Evolutionary conservation across 2,329 filamentous ascomycete genomes (phyloP).

Genomic region (Diaporthe ampelina): DNA sequence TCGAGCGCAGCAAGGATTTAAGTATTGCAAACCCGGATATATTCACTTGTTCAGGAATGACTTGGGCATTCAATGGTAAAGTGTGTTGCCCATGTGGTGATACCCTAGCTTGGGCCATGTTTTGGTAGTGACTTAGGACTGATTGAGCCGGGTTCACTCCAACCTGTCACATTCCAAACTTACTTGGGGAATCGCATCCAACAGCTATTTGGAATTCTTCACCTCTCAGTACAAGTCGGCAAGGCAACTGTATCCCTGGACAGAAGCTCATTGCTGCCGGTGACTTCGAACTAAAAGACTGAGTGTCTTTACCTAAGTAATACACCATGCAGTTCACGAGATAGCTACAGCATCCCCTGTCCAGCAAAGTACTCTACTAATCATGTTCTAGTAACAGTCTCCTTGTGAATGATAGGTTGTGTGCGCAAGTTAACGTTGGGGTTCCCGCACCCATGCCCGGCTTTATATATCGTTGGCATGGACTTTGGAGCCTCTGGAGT

Average conservation of each 20-base stretch:
- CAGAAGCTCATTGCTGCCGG: too few species aligned
- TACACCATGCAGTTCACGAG: neutral
- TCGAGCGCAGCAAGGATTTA: neutral
- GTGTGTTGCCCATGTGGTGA: neutral
- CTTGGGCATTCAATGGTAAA: neutral
- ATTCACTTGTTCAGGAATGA: neutral
- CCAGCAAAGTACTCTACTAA: neutral
- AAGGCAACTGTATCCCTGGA: too few species aligned
- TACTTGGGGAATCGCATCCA: neutral
- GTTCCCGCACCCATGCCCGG: too few species aligned
- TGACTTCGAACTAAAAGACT: too few species aligned
- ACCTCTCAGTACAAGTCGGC: too few species aligned
- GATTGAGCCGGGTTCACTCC: neutral
- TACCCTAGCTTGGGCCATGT: neutral
- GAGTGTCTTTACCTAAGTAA: too few species aligned
- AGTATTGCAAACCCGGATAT: neutral
- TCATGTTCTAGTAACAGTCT: neutral
- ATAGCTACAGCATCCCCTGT: fast-evolving
- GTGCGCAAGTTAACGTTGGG: too few species aligned
- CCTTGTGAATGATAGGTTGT: neutral
- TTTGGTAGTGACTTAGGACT: neutral
- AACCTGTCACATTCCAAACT: neutral
- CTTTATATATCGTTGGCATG: neutral
- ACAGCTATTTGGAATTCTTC: too few species aligned
- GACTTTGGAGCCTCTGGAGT: too few species aligned